These are phyloP conservation scores for Hyphodiscus hymeniophilus DNA, from an alignment of 495 filamentous ascomycete genomes.

Conservation along the genomic window DNA sequence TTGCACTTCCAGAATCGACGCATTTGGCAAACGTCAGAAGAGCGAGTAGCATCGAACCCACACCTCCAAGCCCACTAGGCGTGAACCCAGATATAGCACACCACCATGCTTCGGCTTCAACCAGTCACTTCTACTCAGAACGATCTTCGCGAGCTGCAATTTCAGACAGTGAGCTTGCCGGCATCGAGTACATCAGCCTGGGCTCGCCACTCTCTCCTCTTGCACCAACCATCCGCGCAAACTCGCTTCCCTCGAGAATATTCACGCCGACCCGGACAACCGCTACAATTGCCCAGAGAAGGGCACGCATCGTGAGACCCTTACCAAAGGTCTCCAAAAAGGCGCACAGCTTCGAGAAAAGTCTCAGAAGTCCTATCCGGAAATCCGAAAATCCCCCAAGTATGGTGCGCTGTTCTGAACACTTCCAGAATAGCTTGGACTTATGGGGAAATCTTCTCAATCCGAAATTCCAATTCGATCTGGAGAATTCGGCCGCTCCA, in stretches of 20 bases:
- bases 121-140: slow-evolving; percentile 18
- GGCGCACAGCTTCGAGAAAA: slow-evolving; percentile 1
- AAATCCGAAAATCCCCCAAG: slow-evolving; percentile 13
- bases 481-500: not conserved
- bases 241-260: slow-evolving; percentile 9
- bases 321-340: slow-evolving; percentile 15
- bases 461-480: slow-evolving; percentile 15
- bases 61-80: not conserved
- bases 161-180: slow-evolving; percentile 21
- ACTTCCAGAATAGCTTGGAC: slow-evolving; percentile 4
- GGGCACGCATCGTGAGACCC: slow-evolving; percentile 7
- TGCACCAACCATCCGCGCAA: not conserved
- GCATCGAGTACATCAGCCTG: slow-evolving; percentile 19
- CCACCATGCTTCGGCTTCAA: not conserved
- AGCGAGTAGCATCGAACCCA: not conserved
- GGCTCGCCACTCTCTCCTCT: slow-evolving; percentile 4
- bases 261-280: slow-evolving; percentile 9
- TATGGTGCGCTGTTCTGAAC: slow-evolving; percentile 3
- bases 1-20: not conserved
- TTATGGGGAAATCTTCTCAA: slow-evolving; percentile 5
- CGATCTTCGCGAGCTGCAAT: slow-evolving; percentile 13
- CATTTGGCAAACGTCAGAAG: not conserved
- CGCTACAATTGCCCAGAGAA: slow-evolving; percentile 4
- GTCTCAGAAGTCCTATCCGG: slow-evolving; percentile 19
- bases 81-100: slow-evolving; percentile 1